Conservation (phyloP, 345 rosid species). For the Citrus unshiu region DNA sequence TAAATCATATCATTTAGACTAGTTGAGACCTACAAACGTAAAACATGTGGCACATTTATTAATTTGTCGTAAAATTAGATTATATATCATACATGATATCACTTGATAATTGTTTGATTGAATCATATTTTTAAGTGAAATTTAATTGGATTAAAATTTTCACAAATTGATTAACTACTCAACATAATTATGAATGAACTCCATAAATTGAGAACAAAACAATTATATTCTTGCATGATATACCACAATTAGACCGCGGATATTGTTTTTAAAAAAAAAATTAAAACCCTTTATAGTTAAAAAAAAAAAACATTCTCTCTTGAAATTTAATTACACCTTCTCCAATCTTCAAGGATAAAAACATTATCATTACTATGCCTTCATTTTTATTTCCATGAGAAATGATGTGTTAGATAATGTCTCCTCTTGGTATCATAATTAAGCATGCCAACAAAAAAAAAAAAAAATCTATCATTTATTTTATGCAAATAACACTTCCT, state of each 20-base stretch:
- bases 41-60: no score
- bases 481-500: no score
- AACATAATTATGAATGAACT: neutral
- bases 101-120: no score
- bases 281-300: neutral
- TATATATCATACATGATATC: no score
- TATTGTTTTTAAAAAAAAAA: neutral
- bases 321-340: neutral
- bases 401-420: neutral
- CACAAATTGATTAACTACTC: no score
- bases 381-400: neutral
- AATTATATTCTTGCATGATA: neutral
- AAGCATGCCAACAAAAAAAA: neutral
- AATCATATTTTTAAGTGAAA: no score
- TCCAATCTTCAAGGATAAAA: neutral
- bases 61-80: no score
- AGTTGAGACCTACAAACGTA: no score
- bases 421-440: neutral
- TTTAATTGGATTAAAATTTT: no score
- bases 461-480: neutral
- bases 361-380: neutral
- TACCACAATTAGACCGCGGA: neutral
- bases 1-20: neutral
- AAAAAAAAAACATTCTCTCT: neutral
- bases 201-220: neutral